These are phyloP conservation scores for Penicillium desertorum DNA, from an alignment of 495 filamentous ascomycete genomes.

Conservation along the genomic window DNA sequence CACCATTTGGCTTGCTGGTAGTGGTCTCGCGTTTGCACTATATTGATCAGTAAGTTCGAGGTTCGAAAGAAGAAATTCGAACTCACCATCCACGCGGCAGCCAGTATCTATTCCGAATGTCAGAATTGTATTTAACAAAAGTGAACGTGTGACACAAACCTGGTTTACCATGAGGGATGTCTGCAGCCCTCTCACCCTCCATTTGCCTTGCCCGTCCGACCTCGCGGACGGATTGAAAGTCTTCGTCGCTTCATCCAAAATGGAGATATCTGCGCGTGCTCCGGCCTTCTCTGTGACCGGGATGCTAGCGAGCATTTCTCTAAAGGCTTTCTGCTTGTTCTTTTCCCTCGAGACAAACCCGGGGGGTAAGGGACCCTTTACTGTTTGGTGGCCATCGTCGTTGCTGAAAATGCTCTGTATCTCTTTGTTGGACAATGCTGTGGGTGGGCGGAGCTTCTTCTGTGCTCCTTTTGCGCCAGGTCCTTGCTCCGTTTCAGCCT, in stretches of 20 bases:
- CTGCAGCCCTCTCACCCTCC: neutral
- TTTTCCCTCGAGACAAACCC: neutral
- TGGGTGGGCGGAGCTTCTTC: neutral
- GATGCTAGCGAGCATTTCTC: neutral
- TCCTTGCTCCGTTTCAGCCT: too few relatives aligned
- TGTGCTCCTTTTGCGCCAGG: too few relatives aligned
- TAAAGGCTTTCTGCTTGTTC: neutral
- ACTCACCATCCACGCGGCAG: neutral
- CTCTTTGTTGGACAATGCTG: neutral
- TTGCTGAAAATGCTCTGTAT: neutral
- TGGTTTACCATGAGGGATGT: neutral
- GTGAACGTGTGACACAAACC: neutral
- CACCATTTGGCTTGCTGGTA: neutral
- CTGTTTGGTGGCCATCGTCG: neutral
- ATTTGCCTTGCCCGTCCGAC: neutral
- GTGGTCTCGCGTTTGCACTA: conserved; percentile 1
- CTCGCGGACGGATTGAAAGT: conserved; percentile 2
- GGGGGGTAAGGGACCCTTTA: neutral
- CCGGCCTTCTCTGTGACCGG: neutral
- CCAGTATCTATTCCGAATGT: neutral
- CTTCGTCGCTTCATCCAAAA: neutral
- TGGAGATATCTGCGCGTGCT: neutral
- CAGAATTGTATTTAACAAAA: neutral
- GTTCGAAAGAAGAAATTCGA: neutral
- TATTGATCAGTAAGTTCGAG: neutral